These are phyloP conservation scores for Citrullus mucosospermus DNA, from an alignment of 306 rosid species.

Conservation along the genomic window DNA sequence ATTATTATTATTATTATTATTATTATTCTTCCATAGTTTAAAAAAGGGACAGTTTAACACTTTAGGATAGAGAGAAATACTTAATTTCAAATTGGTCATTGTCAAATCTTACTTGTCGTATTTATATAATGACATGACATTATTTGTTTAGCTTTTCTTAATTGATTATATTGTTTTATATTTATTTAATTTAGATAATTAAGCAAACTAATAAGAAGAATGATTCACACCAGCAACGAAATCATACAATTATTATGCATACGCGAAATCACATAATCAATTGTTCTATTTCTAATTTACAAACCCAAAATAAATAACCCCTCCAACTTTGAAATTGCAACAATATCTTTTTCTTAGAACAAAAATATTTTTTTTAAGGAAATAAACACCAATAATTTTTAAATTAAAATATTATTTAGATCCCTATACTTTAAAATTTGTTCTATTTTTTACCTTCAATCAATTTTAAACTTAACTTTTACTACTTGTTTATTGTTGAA, in stretches of 20 bases:
- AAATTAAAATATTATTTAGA: no score
- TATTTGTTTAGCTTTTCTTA: background rate
- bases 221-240: background rate
- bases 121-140: background rate
- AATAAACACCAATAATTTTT: no score
- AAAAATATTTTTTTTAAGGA: no score
- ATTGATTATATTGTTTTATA: background rate
- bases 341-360: no score
- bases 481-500: no score
- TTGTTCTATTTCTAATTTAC: background rate
- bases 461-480: no score
- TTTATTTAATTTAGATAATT: background rate
- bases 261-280: background rate
- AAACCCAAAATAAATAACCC: no score
- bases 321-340: no score
- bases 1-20: no score
- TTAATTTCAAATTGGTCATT: background rate
- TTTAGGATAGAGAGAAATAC: background rate
- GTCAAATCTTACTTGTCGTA: background rate
- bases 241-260: background rate
- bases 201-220: background rate
- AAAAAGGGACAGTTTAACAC: background rate
- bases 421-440: no score
- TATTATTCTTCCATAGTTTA: background rate
- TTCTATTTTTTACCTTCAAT: no score